Evolutionary conservation across 306 rosid species (phyloP).

Genomic region (Vigna radiata): DNA sequence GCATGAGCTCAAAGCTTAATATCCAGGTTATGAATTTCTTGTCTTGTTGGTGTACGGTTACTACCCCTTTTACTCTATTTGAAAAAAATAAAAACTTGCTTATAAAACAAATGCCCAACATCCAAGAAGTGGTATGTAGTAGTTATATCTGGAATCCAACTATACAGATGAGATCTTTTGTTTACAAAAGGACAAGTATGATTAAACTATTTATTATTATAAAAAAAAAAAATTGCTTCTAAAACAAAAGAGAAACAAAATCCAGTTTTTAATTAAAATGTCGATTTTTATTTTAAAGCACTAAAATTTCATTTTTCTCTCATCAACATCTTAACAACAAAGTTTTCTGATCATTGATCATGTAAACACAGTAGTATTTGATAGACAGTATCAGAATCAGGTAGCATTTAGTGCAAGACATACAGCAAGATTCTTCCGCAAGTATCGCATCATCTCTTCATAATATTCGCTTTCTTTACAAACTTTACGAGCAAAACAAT

Average conservation of each 20-base stretch:
- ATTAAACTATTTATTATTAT: slow-evolving; percentile 6
- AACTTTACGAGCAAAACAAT: slow-evolving; percentile 85
- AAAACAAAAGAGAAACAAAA: slow-evolving; percentile 20
- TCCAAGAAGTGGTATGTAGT: slow-evolving; percentile 7
- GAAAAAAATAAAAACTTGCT: neutral
- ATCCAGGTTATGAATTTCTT: neutral
- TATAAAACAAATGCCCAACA: slow-evolving; percentile 7
- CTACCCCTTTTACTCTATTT: neutral
- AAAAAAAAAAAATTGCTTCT: slow-evolving; percentile 8
- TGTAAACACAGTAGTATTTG: slow-evolving; percentile 27
- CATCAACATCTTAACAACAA: slow-evolving; percentile 9
- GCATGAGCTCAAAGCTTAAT: slow-evolving; percentile 7
- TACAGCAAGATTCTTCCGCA: slow-evolving; percentile 91
- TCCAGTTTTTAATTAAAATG: slow-evolving; percentile 9
- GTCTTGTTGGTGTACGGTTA: neutral
- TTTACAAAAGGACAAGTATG: neutral
- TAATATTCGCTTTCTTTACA: slow-evolving; percentile 94
- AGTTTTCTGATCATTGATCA: slow-evolving; percentile 24
- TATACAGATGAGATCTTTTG: slow-evolving; percentile 9
- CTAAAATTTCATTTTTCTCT: slow-evolving; percentile 9
- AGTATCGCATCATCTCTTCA: slow-evolving; percentile 94
- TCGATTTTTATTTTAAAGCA: neutral
- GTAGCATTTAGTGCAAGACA: slow-evolving; percentile 45
- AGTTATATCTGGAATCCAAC: slow-evolving; percentile 1
- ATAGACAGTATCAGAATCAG: slow-evolving; percentile 32